These are phyloP conservation scores for Fusarium torreyae DNA, from an alignment of 2,329 filamentous ascomycete genomes.

Conservation along the genomic window DNA sequence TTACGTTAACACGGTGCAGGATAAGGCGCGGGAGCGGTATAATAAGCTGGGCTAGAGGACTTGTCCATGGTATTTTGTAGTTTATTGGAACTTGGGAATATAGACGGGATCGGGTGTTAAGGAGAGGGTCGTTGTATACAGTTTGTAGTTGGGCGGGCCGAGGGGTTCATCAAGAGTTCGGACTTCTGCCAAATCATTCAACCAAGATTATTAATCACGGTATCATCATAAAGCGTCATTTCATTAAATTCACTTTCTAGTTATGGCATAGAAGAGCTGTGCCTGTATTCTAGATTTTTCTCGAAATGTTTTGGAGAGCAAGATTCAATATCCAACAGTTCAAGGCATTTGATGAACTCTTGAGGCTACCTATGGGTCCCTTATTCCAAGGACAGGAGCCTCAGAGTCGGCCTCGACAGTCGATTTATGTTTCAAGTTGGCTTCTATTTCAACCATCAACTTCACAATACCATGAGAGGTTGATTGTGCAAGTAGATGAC, in stretches of 20 bases:
- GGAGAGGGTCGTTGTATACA: neutral
- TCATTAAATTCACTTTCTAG: no score
- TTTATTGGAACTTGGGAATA: neutral
- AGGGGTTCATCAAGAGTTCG: no score
- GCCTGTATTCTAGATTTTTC: no score
- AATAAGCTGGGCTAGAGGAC: constrained; percentile 63
- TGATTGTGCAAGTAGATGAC: no score
- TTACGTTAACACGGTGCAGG: constrained; percentile 75
- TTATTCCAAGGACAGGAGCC: no score
- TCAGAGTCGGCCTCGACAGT: no score
- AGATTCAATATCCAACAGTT: neutral
- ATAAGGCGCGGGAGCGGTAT: constrained; percentile 77
- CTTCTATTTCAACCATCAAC: neutral
- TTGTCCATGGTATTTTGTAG: neutral
- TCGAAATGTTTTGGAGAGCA: neutral
- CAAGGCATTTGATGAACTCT: neutral
- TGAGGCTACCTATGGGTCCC: neutral
- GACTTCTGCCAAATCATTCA: no score
- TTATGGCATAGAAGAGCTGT: no score
- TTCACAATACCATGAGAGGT: no score
- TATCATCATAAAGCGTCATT: no score
- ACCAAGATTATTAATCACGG: no score
- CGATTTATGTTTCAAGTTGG: neutral
- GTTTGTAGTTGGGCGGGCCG: neutral
- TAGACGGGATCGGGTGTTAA: constrained; percentile 22